phyloP scores from a whole-genome alignment of 208 protist species.

The Acanthamoeba sp. region DNA sequence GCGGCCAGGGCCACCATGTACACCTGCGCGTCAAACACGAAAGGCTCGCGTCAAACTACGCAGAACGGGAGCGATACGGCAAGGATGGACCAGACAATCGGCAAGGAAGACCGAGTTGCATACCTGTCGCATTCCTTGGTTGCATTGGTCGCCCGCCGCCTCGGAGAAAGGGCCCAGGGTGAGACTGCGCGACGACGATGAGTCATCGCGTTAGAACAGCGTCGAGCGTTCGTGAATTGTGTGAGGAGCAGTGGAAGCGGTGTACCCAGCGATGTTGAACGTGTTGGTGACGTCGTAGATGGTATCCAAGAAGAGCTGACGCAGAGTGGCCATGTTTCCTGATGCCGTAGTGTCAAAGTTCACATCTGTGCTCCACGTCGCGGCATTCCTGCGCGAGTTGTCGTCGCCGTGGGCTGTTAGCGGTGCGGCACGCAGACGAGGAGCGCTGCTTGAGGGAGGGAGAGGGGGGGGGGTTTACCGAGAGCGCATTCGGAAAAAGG shows the following conservation, averaged over 20 bases:
- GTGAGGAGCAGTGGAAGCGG: neutral
- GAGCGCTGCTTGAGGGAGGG: neutral
- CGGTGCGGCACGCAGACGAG: no score
- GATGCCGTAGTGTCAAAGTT: neutral
- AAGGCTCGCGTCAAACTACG: no score
- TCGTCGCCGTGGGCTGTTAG: no score
- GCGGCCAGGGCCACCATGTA: neutral
- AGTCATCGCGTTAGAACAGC: no score
- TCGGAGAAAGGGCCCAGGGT: neutral
- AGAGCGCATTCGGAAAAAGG: neutral
- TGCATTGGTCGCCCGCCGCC: neutral
- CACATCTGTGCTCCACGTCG: neutral
- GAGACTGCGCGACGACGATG: neutral
- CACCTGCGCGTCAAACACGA: no score
- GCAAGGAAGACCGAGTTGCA: neutral
- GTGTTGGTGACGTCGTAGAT: slow-evolving; percentile 18
- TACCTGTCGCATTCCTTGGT: neutral
- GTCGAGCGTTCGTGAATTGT: neutral
- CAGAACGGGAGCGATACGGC: no score
- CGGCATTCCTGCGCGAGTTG: neutral
- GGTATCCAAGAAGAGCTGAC: neutral
- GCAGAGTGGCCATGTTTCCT: neutral
- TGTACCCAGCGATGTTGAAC: slow-evolving; percentile 14
- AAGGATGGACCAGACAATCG: no score
- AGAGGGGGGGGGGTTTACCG: neutral